Conservation (phyloP, 148 eudicot species). For the Chenopodium album region DNA sequence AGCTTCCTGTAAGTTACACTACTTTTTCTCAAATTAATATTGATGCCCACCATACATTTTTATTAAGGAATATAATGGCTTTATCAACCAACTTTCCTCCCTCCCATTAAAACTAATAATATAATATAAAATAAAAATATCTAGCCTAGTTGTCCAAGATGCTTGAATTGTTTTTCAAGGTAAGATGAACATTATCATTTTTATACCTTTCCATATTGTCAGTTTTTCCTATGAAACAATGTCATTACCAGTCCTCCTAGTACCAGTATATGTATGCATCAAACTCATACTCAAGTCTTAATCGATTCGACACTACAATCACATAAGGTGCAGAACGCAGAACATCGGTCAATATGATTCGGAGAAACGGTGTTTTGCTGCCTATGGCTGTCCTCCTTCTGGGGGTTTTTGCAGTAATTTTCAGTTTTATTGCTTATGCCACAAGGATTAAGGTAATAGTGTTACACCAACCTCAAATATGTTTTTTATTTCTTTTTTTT, state of each 20-base stretch:
- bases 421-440: slow-evolving; percentile 20
- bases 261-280: not conserved
- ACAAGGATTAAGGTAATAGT: not conserved
- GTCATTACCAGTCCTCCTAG: not conserved
- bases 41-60: not conserved
- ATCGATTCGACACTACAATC: not conserved
- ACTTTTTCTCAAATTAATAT: not conserved
- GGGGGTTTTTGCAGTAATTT: slow-evolving; percentile 7
- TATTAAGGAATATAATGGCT: not conserved
- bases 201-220: not conserved
- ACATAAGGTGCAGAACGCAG: not conserved
- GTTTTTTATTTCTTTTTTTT: too few relatives aligned
- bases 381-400: slow-evolving; percentile 6
- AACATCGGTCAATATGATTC: slow-evolving; percentile 3
- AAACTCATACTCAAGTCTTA: not conserved
- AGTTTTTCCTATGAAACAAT: too few relatives aligned
- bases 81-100: too few relatives aligned
- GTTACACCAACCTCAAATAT: not conserved
- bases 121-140: too few relatives aligned
- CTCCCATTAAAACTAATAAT: too few relatives aligned
- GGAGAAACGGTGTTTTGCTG: slow-evolving; percentile 4
- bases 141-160: not conserved
- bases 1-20: not conserved
- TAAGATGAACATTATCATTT: not conserved
- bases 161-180: not conserved